Evolutionary conservation across 2,329 filamentous ascomycete genomes (phyloP).

Genomic region (Xenosphaeropsis pyriputrescens): DNA sequence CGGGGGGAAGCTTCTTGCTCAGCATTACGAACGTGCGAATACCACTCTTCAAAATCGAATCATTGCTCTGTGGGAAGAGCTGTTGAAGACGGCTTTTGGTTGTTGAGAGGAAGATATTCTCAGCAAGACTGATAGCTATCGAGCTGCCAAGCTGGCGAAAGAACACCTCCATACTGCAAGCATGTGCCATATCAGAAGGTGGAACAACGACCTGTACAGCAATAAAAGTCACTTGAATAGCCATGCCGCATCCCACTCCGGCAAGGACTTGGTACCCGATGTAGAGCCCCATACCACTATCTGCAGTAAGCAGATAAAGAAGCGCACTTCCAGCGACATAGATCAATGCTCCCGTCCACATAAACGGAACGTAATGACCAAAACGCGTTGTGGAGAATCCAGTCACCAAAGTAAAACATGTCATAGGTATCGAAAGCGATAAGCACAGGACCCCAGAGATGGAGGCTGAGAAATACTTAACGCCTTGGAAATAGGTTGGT

Average conservation of each 20-base stretch:
- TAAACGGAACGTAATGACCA: constrained; percentile 23
- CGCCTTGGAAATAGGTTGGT: constrained; percentile 4
- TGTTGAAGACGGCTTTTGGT: too few relatives aligned
- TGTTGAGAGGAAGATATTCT: too few relatives aligned
- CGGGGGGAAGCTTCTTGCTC: too few relatives aligned
- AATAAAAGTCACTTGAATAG: constrained; percentile 32
- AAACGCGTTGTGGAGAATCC: constrained; percentile 20
- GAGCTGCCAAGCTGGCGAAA: too few relatives aligned
- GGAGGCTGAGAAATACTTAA: background rate
- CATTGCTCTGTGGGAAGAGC: too few relatives aligned
- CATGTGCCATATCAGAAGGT: too few relatives aligned
- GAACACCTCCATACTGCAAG: too few relatives aligned
- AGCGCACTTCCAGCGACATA: constrained; percentile 23
- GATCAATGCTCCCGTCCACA: constrained; percentile 26
- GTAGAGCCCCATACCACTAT: constrained; percentile 29
- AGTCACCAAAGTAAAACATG: constrained; percentile 21
- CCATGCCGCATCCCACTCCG: constrained; percentile 27
- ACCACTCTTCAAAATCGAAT: too few relatives aligned
- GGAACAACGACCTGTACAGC: constrained; percentile 30
- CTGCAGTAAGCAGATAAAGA: constrained; percentile 18
- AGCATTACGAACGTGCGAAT: too few relatives aligned
- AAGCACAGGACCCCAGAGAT: background rate
- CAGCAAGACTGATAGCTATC: too few relatives aligned
- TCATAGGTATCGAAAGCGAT: constrained; percentile 12
- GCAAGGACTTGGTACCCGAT: constrained; percentile 33